Evolutionary conservation across 805 yeast genomes (phyloP).

Genomic region (Candida nitratophila): DNA sequence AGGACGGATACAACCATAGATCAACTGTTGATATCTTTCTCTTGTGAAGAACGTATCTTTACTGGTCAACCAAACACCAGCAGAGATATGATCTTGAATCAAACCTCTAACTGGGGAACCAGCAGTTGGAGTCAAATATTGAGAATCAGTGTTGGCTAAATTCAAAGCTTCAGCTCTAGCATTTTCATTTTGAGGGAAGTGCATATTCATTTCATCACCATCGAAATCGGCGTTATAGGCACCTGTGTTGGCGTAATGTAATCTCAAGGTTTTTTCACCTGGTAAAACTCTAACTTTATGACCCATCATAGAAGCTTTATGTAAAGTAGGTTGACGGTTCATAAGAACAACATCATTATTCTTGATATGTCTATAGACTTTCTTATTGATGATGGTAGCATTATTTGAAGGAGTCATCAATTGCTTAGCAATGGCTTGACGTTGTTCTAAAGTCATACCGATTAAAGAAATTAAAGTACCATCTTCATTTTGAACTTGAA

Average conservation of each 20-base stretch:
- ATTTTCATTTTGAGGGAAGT: conserved; percentile 95
- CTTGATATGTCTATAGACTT: conserved; percentile 89
- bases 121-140: conserved; percentile 95
- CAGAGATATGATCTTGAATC: conserved; percentile 97
- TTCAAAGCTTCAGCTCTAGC: conserved; percentile 95
- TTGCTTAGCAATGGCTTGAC: conserved; percentile 93
- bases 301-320: conserved; percentile 99
- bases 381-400: conserved; percentile 69
- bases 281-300: conserved; percentile 96
- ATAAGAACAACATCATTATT: conserved; percentile 93
- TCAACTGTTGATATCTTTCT: conserved; percentile 86
- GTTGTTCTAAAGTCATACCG: conserved; percentile 88
- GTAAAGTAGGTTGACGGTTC: conserved; percentile 99
- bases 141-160: conserved; percentile 95
- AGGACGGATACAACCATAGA: conserved; percentile 92
- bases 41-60: conserved; percentile 88
- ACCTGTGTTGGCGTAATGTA: conserved; percentile 98
- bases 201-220: conserved; percentile 99
- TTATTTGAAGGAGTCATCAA: conserved; percentile 74
- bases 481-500: conserved; percentile 92
- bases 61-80: conserved; percentile 97
- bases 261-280: conserved; percentile 91
- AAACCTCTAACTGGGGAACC: conserved; percentile 98
- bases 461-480: conserved; percentile 75
- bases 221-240: conserved; percentile 99